A percentile compares a stretch with the other conserved stretches of the same genome.
phyloP scores from a whole-genome alignment of 2,329 filamentous ascomycete species.

The Curvularia sp. region DNA sequence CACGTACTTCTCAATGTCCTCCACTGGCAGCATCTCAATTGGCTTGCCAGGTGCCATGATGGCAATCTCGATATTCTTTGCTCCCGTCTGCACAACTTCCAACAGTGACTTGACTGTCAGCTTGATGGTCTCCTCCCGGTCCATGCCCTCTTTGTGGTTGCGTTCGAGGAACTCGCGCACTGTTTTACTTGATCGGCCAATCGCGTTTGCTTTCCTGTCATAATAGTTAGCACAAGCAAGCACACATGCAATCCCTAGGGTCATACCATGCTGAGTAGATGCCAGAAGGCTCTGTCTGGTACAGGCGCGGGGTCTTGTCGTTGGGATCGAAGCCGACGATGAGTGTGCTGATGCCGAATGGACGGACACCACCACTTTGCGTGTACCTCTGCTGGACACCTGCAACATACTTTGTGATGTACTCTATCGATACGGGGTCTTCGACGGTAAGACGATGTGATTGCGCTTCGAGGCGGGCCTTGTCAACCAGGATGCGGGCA shows the following conservation, averaged over 20 bases:
- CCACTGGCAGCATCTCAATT: slow-evolving; percentile 91
- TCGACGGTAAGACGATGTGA: slow-evolving; percentile 97
- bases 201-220: slow-evolving; percentile 96
- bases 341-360: slow-evolving; percentile 98
- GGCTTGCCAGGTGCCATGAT: slow-evolving; percentile 93
- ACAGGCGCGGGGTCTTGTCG: slow-evolving; percentile 85
- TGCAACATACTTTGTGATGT: slow-evolving; percentile 98
- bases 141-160: slow-evolving; percentile 98
- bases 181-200: slow-evolving; percentile 97
- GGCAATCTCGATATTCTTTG: slow-evolving; percentile 99
- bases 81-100: slow-evolving; percentile 97
- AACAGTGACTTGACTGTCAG: slow-evolving; percentile 97
- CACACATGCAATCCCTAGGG: neutral
- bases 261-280: slow-evolving; percentile 98
- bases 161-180: slow-evolving; percentile 98
- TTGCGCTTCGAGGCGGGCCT: slow-evolving; percentile 95
- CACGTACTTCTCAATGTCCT: slow-evolving; percentile 96
- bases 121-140: slow-evolving; percentile 93
- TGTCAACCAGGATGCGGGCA: slow-evolving; percentile 96
- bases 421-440: slow-evolving; percentile 96
- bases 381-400: slow-evolving; percentile 99
- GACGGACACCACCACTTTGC: slow-evolving; percentile 95
- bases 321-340: slow-evolving; percentile 98
- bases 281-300: slow-evolving; percentile 98
- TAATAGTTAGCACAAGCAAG: slow-evolving; percentile 23